Evolutionary conservation across 2,329 filamentous ascomycete species (phyloP).

Genomic region (Diplocarpon mali): DNA sequence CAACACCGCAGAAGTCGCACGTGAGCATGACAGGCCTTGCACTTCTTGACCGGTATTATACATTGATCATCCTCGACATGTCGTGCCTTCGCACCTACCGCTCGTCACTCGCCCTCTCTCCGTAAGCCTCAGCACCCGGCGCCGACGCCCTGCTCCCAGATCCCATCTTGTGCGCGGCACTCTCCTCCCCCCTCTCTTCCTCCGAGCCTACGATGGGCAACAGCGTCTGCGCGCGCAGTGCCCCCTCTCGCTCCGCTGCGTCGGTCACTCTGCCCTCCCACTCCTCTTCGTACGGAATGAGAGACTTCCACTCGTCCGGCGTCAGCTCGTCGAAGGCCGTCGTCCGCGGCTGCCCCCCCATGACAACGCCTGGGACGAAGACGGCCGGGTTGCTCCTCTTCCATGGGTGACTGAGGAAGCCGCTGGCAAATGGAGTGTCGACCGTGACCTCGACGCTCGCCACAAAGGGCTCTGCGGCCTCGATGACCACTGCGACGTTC

Average conservation of each 20-base stretch:
- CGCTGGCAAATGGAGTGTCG: slow-evolving; percentile 13
- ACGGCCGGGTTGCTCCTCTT: slow-evolving; percentile 9
- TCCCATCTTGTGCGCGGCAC: too few relatives aligned
- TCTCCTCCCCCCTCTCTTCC: background rate
- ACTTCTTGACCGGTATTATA: too few relatives aligned
- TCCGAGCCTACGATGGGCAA: background rate
- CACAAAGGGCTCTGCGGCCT: slow-evolving; percentile 4
- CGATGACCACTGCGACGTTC: slow-evolving; percentile 10
- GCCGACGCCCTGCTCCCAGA: too few relatives aligned
- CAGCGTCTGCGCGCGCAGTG: background rate
- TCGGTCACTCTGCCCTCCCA: slow-evolving; percentile 10
- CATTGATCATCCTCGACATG: too few relatives aligned
- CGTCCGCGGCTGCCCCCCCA: slow-evolving; percentile 15
- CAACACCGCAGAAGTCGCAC: too few relatives aligned
- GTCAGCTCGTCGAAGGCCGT: slow-evolving; percentile 13
- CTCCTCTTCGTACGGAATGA: slow-evolving; percentile 11
- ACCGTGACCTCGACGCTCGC: slow-evolving; percentile 12
- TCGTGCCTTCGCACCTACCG: too few relatives aligned
- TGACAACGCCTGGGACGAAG: slow-evolving; percentile 9
- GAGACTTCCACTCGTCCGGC: slow-evolving; percentile 11
- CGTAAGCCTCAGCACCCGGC: too few relatives aligned
- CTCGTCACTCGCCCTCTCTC: too few relatives aligned
- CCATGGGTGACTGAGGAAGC: slow-evolving; percentile 11
- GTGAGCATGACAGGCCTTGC: too few relatives aligned
- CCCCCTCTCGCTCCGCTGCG: background rate